These are phyloP conservation scores for Suhomyces bokatorum DNA, from an alignment of 1,139 yeast genomes.

Conservation along the genomic window DNA sequence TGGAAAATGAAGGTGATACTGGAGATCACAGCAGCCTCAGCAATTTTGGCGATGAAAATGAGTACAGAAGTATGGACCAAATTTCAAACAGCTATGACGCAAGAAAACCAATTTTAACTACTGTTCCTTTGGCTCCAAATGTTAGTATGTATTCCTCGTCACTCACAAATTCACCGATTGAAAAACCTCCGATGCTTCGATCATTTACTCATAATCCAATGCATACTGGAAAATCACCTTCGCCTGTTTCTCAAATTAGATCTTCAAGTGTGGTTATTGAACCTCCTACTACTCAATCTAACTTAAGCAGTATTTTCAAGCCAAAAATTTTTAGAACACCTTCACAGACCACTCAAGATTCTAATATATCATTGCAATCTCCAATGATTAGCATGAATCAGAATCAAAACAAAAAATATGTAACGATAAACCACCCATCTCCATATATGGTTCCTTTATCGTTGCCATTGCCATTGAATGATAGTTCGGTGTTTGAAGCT, in stretches of 20 bases:
- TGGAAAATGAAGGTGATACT: constrained; percentile 6
- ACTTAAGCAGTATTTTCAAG: constrained; percentile 15
- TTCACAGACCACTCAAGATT: constrained; percentile 43
- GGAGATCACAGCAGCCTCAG: constrained; percentile 7
- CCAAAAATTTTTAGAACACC: constrained; percentile 35
- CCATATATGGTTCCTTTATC: constrained; percentile 50
- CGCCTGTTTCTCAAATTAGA: constrained; percentile 19
- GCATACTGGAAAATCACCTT: constrained; percentile 18
- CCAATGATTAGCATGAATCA: constrained; percentile 12
- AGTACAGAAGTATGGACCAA: constrained; percentile 9
- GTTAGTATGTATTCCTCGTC: constrained; percentile 17
- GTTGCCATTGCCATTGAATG: constrained; percentile 45
- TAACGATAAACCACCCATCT: constrained; percentile 28
- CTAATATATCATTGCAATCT: constrained; percentile 24
- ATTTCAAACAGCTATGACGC: constrained; percentile 8
- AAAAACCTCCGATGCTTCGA: constrained; percentile 21
- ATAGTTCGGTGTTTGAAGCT: constrained; percentile 42
- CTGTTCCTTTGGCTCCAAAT: constrained; percentile 24
- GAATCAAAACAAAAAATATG: constrained; percentile 11
- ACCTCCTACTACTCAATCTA: constrained; percentile 5
- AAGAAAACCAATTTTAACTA: constrained; percentile 19
- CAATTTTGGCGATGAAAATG: constrained; percentile 12
- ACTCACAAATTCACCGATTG: constrained; percentile 27
- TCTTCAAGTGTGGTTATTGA: constrained; percentile 7
- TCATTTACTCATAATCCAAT: constrained; percentile 18